Base-by-base conservation (phyloP, 2,329 filamentous ascomycete genomes). In the Stagonosporopsis vannaccii region DNA sequence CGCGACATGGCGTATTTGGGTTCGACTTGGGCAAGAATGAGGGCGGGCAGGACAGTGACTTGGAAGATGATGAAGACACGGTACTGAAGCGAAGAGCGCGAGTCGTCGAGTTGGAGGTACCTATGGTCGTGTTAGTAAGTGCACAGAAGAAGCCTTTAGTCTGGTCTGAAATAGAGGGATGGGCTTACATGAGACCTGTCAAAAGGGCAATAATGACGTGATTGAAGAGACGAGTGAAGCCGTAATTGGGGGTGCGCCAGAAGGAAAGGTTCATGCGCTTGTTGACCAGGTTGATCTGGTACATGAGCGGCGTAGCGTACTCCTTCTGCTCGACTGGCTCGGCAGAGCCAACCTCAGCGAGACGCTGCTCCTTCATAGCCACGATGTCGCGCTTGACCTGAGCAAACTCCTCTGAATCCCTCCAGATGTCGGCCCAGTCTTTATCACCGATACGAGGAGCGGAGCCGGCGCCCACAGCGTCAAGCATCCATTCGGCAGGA, bases 11-110 rank as follows among this genome's bases (percentile, higher is more conserved):
- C 88, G 74, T 90, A 96, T 79, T 92, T 93, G 36, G 89, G 86
- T 75, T 96, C 90, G 50, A 96, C 89, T 70, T 96, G 91, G 1
- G 88, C 87, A 53, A 96, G 86, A 73, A 96, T 91, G 26, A 96
- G 81, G 1, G 90, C 90, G 0, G 92, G 91, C 23, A 97, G 82
- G 20, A 96, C 90, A 0, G 91, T 92, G 47, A 92, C 86, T 74
- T 96, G 91, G 84, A 97, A 97, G 74, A 95, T 90, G 75, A 94
- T 86, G 76, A 97, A 97, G 60, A 97, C 85, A 58, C 89, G 88
- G 80, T 95, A 90, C 75, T 97, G 92, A 4, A 97, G 82, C 1
- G 89, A 90, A 1, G 88, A 79, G 9, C 89, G 85, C 2, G 89
- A 92, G 68, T 92, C 78, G 70, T 94, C 87, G 8, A 96, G 85